These are phyloP conservation scores for Sclerotinia borealis DNA, from an alignment of 2,329 filamentous ascomycete genomes.

Conservation along the genomic window DNA sequence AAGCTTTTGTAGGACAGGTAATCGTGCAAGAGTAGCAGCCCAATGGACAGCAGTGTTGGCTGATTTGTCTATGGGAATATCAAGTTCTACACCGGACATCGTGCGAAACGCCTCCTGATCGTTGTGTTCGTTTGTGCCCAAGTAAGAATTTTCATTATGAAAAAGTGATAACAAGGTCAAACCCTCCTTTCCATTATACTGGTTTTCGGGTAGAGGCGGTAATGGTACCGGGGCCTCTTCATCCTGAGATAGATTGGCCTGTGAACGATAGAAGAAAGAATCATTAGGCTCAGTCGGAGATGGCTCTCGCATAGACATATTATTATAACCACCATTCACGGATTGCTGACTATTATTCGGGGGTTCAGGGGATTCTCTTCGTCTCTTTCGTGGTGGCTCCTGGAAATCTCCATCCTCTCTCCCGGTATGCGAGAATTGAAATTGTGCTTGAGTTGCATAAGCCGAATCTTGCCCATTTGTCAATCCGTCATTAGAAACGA, in stretches of 20 bases:
- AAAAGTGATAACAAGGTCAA: constrained; percentile 72
- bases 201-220: constrained; percentile 56
- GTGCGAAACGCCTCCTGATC: constrained; percentile 72
- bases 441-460: constrained; percentile 52
- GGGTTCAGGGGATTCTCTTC: constrained; percentile 46
- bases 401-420: constrained; percentile 46
- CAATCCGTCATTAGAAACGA: constrained; percentile 70
- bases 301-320: constrained; percentile 51
- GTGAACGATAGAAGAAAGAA: constrained; percentile 59
- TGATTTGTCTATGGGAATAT: constrained; percentile 85
- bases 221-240: constrained; percentile 54
- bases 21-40: constrained; percentile 87
- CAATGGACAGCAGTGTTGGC: constrained; percentile 90
- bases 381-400: constrained; percentile 78
- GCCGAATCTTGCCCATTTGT: constrained; percentile 55
- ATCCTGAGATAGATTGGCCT: constrained; percentile 37
- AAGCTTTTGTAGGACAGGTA: constrained; percentile 73
- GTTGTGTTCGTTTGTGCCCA: constrained; percentile 55
- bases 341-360: constrained; percentile 39
- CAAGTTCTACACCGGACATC: constrained; percentile 73
- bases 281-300: constrained; percentile 77
- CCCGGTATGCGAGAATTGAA: constrained; percentile 32
- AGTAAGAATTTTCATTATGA: constrained; percentile 53
- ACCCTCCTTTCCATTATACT: constrained; percentile 67
- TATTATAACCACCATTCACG: constrained; percentile 38